Percentiles rank a stretch among this genome's conserved stretches.
These are phyloP conservation scores for thale cress (Arabidopsis thaliana) DNA, from an alignment of 345 rosid genomes.

Conservation along the genomic window TAIR10.1 NC_003075.7:2739001-2739500, in stretches of 20 bases:
- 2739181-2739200: slow-evolving; percentile 93
- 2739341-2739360: slow-evolving; percentile 16
- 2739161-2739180: slow-evolving; percentile 98
- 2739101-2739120: slow-evolving; percentile 77
- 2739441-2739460: slow-evolving; percentile 93
- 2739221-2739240: slow-evolving; percentile 99
- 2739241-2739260: slow-evolving; percentile 94
- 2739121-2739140: slow-evolving; percentile 81
- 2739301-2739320: slow-evolving; percentile 94
- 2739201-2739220: slow-evolving; percentile 73
- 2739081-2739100: slow-evolving; percentile 84
- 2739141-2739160: slow-evolving; percentile 94
- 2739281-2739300: slow-evolving; percentile 90
- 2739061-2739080: slow-evolving; percentile 92
- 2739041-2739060: slow-evolving; percentile 98
- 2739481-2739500: slow-evolving; percentile 89
- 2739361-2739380: background rate
- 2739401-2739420: slow-evolving; percentile 44
- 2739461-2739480: slow-evolving; percentile 90
- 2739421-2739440: slow-evolving; percentile 84
- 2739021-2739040: slow-evolving; percentile 97
- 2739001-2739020: slow-evolving; percentile 89
- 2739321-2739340: slow-evolving; percentile 97
- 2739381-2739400: background rate
- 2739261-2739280: slow-evolving; percentile 97